phyloP scores from a whole-genome alignment of 2,329 filamentous ascomycete species.

The Westerdykella aurantiaca region DNA sequence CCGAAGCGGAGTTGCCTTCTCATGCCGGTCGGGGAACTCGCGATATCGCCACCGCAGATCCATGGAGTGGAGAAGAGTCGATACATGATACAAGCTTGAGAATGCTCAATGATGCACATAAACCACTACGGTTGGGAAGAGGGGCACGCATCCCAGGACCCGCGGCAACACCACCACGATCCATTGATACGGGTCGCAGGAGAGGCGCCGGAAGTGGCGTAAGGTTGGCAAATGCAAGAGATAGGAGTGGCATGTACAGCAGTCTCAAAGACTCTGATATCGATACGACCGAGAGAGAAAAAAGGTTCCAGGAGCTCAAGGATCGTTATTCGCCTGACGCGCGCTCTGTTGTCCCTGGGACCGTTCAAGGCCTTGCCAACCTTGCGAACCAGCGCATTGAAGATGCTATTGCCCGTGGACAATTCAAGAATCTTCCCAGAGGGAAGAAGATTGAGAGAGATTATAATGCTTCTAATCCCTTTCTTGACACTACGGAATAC shows the following conservation, averaged over 20 bases:
- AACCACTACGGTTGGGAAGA: slow-evolving; percentile 39
- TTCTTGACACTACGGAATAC: slow-evolving; percentile 94
- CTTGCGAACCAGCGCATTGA: slow-evolving; percentile 90
- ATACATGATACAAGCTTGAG: slow-evolving; percentile 71
- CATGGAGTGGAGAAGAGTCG: slow-evolving; percentile 75
- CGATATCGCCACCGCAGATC: slow-evolving; percentile 59
- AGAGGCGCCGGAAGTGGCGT: slow-evolving; percentile 24
- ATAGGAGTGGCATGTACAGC: slow-evolving; percentile 53
- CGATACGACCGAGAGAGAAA: slow-evolving; percentile 66
- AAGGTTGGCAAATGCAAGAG: slow-evolving; percentile 53
- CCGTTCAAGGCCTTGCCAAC: slow-evolving; percentile 70
- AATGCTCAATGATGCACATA: slow-evolving; percentile 64
- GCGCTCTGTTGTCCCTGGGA: slow-evolving; percentile 68
- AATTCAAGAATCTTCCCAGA: slow-evolving; percentile 76
- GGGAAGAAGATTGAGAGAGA: slow-evolving; percentile 80
- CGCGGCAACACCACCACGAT: slow-evolving; percentile 20
- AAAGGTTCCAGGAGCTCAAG: slow-evolving; percentile 65
- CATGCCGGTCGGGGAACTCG: slow-evolving; percentile 64
- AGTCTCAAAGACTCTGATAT: slow-evolving; percentile 52
- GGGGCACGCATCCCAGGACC: slow-evolving; percentile 14
- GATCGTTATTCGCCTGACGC: slow-evolving; percentile 73
- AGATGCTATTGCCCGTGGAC: slow-evolving; percentile 83
- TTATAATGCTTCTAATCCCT: slow-evolving; percentile 74
- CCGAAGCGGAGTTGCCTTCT: slow-evolving; percentile 49
- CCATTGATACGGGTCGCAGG: slow-evolving; percentile 35